Percentiles rank a stretch among this genome's conserved stretches.
These are phyloP conservation scores for Candida rishiriensis DNA, from an alignment of 805 yeast species.

Conservation along the genomic window DNA sequence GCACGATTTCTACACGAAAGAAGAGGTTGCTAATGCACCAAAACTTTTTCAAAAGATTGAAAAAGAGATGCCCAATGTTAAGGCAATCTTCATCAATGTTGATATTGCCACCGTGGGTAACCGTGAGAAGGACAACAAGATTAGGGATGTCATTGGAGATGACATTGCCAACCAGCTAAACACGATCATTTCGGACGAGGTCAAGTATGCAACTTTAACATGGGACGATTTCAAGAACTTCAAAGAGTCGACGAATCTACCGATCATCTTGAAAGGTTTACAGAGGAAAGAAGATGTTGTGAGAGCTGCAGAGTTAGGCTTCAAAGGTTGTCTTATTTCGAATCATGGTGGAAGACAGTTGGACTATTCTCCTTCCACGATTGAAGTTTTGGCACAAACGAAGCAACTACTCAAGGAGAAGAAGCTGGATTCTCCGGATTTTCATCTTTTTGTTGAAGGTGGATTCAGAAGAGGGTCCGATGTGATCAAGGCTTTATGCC, in stretches of 20 bases:
- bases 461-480: constrained; percentile 43
- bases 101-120: constrained; percentile 85
- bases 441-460: constrained; percentile 48
- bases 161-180: constrained; percentile 12
- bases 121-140: constrained; percentile 78
- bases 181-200: constrained; percentile 8
- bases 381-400: constrained; percentile 57
- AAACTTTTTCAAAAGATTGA: constrained; percentile 15
- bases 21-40: constrained; percentile 54
- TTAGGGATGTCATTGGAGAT: constrained; percentile 51
- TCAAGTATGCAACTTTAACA: constrained; percentile 34
- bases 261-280: constrained; percentile 57
- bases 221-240: constrained; percentile 62
- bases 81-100: constrained; percentile 77
- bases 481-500: constrained; percentile 37
- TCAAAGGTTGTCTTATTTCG: constrained; percentile 61
- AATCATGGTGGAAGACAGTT: constrained; percentile 76
- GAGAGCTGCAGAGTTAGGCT: constrained; percentile 52
- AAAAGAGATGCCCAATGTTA: constrained; percentile 49
- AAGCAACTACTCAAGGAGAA: constrained; percentile 38
- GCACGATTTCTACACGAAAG: constrained; percentile 58
- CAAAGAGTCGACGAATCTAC: constrained; percentile 39
- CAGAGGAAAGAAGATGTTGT: constrained; percentile 64
- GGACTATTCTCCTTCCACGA: constrained; percentile 57
- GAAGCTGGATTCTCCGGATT: constrained; percentile 45